These are phyloP conservation scores for Dittrichia graveolens DNA, from an alignment of 129 eudicot genomes.

Conservation along the genomic window DNA sequence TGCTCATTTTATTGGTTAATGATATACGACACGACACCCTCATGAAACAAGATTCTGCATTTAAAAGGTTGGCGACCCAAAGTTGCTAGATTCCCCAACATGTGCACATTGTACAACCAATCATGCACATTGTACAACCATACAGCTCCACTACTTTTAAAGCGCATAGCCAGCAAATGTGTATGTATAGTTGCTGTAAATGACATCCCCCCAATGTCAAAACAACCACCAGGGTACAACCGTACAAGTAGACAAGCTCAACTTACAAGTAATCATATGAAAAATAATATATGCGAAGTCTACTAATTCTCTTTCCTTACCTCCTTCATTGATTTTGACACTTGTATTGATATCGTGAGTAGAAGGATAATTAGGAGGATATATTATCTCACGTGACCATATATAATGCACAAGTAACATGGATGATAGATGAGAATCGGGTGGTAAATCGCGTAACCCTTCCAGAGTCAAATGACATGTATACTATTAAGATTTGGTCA, in stretches of 20 bases:
- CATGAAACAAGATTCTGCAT: constrained; percentile 24
- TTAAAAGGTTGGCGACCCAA: constrained; percentile 20
- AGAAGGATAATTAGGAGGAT: no score
- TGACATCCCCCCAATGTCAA: neutral
- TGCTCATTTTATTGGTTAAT: constrained; percentile 25
- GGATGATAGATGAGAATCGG: no score
- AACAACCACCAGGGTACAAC: constrained; percentile 26
- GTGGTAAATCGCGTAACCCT: no score
- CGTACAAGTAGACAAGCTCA: constrained; percentile 10
- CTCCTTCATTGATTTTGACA: no score
- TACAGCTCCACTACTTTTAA: neutral
- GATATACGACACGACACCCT: neutral
- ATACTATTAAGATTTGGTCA: no score
- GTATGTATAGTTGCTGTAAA: constrained; percentile 20
- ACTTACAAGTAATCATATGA: constrained; percentile 4
- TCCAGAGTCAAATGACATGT: no score
- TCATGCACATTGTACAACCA: constrained; percentile 23
- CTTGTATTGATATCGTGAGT: no score
- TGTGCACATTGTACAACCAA: constrained; percentile 21
- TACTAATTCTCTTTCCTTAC: no score
- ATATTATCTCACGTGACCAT: no score
- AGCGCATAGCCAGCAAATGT: constrained; percentile 8
- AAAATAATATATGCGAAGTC: no score
- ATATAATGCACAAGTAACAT: neutral
- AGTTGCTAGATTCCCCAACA: constrained; percentile 24